Base-by-base conservation (phyloP, 495 filamentous ascomycete species). In the Hypoxylon fragiforme region DNA sequence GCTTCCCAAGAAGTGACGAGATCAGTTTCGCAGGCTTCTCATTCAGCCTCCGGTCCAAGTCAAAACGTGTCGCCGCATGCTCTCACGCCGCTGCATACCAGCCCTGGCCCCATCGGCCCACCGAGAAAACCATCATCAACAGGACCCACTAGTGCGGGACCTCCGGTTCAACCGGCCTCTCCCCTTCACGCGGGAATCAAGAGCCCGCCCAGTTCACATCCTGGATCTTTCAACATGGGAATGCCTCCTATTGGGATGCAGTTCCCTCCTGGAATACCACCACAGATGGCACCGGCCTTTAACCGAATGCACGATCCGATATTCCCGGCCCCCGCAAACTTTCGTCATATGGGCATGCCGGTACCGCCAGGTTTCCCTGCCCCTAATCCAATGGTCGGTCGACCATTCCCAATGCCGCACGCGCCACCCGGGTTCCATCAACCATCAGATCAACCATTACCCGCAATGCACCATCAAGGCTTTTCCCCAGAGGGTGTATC, bases 1-100 rank as follows among this genome's bases (percentile, higher is more conserved):
- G 63, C 81, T 18, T 96, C 92, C 11, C 89, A 92, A 46, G 90
- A 96, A 67, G 89, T 88, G 16, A 83, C 81, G 65, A 79, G 70
- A 34, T 88, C 83, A 7, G 88, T 87, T 41, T 88, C 83, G 36
- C 88, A 80, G 68, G 85, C 80, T 71, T 70, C 75, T 61, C 67
- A 78, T 66, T 63, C 76, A 55, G 57, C 64, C 21, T 75, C 74
- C 2, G 77, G 70, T 28, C 70, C 80, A 9, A 87, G 84, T 65
- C 84, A 86, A 44, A 83, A 84, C 34, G 79, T 78, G 22, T 88
- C 88, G 16, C 88, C 88, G 18, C 80, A 77, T 56, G 78, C 80
- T 5, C 66, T 79, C 34, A 77, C 76, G 31, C 76, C 81, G 14
- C 75, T 77, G 19, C 82, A 84, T 55, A 78, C 79, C 37, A 79